Conservation (phyloP, 345 rosid species). For the Populus pruinosa region DNA sequence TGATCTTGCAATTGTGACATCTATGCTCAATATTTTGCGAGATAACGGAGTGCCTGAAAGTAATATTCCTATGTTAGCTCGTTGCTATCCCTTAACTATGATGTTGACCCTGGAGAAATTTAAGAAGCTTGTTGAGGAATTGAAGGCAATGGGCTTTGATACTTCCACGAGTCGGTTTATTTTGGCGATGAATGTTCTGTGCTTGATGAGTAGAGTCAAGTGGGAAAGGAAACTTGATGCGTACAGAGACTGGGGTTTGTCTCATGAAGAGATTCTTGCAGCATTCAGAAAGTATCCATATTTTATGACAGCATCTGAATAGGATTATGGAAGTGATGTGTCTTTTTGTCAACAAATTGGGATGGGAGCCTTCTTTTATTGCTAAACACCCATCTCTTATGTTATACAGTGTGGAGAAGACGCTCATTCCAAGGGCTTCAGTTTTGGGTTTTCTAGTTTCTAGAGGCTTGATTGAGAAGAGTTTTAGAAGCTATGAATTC, state of each 20-base stretch:
- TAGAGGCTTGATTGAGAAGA: neutral
- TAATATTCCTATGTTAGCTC: neutral
- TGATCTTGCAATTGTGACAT: neutral
- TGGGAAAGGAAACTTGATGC: constrained; percentile 40
- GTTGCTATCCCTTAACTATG: neutral
- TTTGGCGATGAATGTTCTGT: constrained; percentile 24
- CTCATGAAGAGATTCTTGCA: constrained; percentile 32
- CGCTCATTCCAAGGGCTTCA: neutral
- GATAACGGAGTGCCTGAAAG: neutral
- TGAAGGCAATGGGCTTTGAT: constrained; percentile 39
- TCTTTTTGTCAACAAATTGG: constrained; percentile 43
- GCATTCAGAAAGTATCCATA: constrained; percentile 45
- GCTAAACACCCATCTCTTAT: neutral
- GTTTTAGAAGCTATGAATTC: neutral
- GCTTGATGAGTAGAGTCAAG: constrained; percentile 22
- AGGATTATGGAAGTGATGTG: constrained; percentile 41
- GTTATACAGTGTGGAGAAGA: neutral
- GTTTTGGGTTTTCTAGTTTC: neutral
- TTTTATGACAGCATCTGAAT: constrained; percentile 42
- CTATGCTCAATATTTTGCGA: neutral
- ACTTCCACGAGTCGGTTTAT: constrained; percentile 37
- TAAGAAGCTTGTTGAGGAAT: neutral
- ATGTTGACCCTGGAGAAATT: constrained; percentile 19
- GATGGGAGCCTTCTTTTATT: neutral
- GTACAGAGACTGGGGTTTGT: constrained; percentile 53